Evolutionary conservation across 305 asterid species (phyloP), one percentile per base, ranked within the genome.

Genomic region (Rubia occidens): DNA sequence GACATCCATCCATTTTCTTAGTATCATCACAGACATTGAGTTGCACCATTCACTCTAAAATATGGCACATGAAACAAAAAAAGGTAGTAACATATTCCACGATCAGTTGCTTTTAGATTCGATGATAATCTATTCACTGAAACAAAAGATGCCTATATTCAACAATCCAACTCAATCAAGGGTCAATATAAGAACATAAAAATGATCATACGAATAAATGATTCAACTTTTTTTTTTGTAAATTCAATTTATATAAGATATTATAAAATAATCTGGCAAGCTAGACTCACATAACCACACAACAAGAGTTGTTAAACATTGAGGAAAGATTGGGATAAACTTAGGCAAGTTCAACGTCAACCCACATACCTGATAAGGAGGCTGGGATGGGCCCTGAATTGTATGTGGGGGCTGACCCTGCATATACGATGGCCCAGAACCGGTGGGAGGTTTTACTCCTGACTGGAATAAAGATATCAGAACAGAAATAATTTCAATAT

Each of bases 341-440:
- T 43, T 37, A 77, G 55, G 64, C 61, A 72, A 73, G 24, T 58
- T 18, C 71, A 75, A 66, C 15, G 67, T 26, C 63, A 74, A 76
- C 75, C 26, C n/a, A 59, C 43, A 60, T 75, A 87, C 96, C 97
- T 94, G 99, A 79, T 90, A 93, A 44, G 69, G 70, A 66, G 93
- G 70, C 72, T 81, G 90, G 56, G 82, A 81, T 76, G 82, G 79
- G 68, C 80, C 79, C 82, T 86, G 97, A 78, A 79, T 84, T 47
- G 81, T 88, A 83, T 73, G 81, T 62, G 91, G 88, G 69, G 81
- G 74, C 85, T 86, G 98, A 11, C 90, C 90, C 77, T 80, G 96
- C 44, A 80, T 86, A 81, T 78, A 91, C 60, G 94, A 81, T 82
- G 91, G 88, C 66, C 93, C 91, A 80, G 85, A 60, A 59, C 85